Percentiles rank a stretch among this genome's conserved stretches.
phyloP scores from a whole-genome alignment of 768 basidiomycete species.

The Tephrocybe sp. region DNA sequence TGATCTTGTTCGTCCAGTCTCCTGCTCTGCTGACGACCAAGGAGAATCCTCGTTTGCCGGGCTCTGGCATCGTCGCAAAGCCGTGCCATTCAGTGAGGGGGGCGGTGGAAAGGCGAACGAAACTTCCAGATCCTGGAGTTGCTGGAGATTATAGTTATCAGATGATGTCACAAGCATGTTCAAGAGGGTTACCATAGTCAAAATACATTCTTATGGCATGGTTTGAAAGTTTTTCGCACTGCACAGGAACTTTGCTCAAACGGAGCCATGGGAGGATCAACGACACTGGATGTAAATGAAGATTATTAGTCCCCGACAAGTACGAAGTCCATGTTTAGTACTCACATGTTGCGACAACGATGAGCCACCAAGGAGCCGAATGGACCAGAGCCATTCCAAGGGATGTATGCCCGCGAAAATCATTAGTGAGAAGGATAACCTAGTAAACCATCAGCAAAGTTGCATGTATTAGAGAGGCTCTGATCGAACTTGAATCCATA shows the following conservation, averaged over 20 bases:
- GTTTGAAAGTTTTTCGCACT: constrained; percentile 37
- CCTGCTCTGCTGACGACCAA: constrained; percentile 58
- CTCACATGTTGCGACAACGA: constrained; percentile 30
- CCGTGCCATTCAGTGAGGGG: constrained; percentile 60
- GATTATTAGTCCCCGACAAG: neutral
- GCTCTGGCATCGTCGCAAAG: constrained; percentile 53
- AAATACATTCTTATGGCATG: constrained; percentile 44
- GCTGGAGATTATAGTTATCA: constrained; percentile 20
- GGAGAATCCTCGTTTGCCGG: constrained; percentile 48
- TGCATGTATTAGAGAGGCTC: neutral
- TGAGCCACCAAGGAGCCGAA: constrained; percentile 39
- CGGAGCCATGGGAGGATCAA: constrained; percentile 42
- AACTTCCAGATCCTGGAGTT: constrained; percentile 45
- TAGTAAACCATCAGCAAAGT: constrained; percentile 14
- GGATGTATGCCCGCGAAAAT: constrained; percentile 31
- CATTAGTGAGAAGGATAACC: constrained; percentile 52
- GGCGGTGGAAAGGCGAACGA: constrained; percentile 41
- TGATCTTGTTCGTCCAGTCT: constrained; percentile 57
- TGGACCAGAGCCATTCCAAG: constrained; percentile 2
- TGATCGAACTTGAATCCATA: constrained; percentile 36
- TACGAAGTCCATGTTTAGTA: neutral
- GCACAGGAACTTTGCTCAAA: constrained; percentile 38
- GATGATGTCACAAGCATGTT: neutral
- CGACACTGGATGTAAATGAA: constrained; percentile 19
- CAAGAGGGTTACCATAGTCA: constrained; percentile 32